These are phyloP conservation scores for Sclerotinia spermophila DNA, from an alignment of 2,329 filamentous ascomycete genomes.

Conservation along the genomic window DNA sequence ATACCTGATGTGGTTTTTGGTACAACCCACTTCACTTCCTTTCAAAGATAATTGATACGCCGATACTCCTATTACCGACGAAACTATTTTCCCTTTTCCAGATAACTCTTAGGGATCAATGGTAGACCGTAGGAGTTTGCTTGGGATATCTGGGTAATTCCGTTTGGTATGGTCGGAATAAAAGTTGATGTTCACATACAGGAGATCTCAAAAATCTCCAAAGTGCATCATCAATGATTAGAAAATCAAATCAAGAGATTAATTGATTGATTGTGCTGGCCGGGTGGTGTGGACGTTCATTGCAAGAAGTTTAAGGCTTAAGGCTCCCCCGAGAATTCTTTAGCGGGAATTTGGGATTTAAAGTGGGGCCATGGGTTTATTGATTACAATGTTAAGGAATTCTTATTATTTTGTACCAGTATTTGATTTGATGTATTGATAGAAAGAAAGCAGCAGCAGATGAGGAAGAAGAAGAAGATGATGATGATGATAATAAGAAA, in stretches of 20 bases:
- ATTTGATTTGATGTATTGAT: no score
- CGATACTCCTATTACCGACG: constrained; percentile 14
- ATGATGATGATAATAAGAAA: not conserved
- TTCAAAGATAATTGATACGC: constrained; percentile 17
- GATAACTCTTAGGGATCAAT: not conserved
- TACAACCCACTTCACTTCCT: constrained; percentile 19
- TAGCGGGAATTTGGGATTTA: constrained; percentile 6
- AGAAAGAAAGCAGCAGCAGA: no score
- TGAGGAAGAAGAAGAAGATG: not conserved
- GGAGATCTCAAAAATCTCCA: constrained; percentile 9
- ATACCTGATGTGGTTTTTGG: constrained; percentile 15
- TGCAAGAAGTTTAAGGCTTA: constrained; percentile 7
- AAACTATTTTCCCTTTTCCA: constrained; percentile 6
- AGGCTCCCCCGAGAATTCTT: constrained; percentile 10
- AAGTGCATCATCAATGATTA: constrained; percentile 1
- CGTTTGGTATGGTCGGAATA: not conserved
- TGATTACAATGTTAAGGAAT: not conserved
- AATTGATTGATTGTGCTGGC: constrained; percentile 10
- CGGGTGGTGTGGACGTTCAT: not conserved
- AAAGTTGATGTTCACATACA: constrained; percentile 1
- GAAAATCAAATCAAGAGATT: constrained; percentile 11
- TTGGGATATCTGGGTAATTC: not conserved
- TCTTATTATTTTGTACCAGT: not conserved
- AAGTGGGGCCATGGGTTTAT: not conserved
- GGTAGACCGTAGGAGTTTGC: not conserved